Base-by-base conservation (phyloP, 2,329 filamentous ascomycete species). In the Calonectria pauciramosa region DNA sequence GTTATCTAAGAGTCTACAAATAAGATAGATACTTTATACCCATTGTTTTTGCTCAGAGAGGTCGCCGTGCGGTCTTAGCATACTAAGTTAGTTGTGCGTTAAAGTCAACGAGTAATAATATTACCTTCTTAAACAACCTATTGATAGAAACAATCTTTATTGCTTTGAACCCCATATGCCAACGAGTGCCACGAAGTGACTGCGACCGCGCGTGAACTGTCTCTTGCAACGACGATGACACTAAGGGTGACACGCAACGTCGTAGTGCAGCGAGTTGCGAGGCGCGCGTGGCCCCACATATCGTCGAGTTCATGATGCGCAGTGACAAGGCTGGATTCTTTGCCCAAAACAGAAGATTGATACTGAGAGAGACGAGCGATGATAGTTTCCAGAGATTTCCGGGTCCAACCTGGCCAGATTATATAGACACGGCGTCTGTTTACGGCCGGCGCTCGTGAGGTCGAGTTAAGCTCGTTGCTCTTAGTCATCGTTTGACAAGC, bases 1-100 rank as follows among this genome's bases (percentile, higher is more conserved):
- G 63, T 80, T 70, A 59, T 81, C 72, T 81, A 77, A 80, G 66
- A 20, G n/a, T 23, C 56, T 66, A 32, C 38, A 63, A 59, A 56
- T 70, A 75, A 68, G 67, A 74, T 72, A 71, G 71, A 76, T 51
- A 74, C 66, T 65, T 72, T 70, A 80, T 81, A 80, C 79, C 79
- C 75, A 75, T 71, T 68, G 32, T 63, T 60, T 70, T 71, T 74
- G 76, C 49, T 66, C 64, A 41, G 70, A 65, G 41, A 13, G 59
- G 69, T 70, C 52, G 66, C 66, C 75, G 38, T 36, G 36, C 51
- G 49, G 71, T 44, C 71, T 36, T 60, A 60, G 67, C 70, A 73
- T 70, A 52, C 60, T n/a, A 63, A 36, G 41, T 70, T 66, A 54
- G 36, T 54, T 73, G 44, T 72, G n/a, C 38, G 71, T 51, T 69